A percentile compares a stretch with the other conserved stretches of the same genome.
Evolutionary conservation across 257 asterid genomes (phyloP).

Genomic region (Penstemon newberryi): DNA sequence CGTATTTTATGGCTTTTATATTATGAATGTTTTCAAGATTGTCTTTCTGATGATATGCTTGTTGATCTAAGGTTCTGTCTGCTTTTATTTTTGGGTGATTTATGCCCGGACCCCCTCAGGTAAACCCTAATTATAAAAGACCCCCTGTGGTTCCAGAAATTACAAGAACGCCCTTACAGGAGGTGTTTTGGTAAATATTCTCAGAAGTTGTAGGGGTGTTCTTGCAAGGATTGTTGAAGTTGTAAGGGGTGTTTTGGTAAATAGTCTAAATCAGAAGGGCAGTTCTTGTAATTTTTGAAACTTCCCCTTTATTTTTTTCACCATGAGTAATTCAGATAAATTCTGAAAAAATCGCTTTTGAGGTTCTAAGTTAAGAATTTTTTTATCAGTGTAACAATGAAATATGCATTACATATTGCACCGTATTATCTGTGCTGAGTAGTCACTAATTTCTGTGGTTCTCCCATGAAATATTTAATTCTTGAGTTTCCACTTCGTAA

Average conservation of each 20-base stretch:
- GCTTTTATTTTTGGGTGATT: not conserved
- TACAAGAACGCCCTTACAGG: no score
- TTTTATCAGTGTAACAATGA: not conserved
- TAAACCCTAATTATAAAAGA: no score
- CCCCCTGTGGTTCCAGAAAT: no score
- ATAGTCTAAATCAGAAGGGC: no score
- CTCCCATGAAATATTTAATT: not conserved
- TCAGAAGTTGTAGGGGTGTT: no score
- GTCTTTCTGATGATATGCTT: slow-evolving; percentile 1
- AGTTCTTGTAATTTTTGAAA: no score
- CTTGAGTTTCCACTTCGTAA: not conserved
- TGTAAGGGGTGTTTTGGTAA: no score
- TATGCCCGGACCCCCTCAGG: no score
- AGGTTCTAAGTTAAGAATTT: not conserved
- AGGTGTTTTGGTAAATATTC: no score
- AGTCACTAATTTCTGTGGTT: not conserved
- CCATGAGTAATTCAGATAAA: slow-evolving; percentile 9
- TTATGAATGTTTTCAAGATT: not conserved
- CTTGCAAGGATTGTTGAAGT: no score
- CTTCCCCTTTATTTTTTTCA: no score
- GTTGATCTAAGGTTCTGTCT: slow-evolving; percentile 20
- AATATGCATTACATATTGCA: slow-evolving; percentile 2
- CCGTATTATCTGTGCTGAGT: not conserved
- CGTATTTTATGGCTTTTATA: slow-evolving; percentile 1
- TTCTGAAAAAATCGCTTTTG: not conserved